These are phyloP conservation scores for Talaromyces sp. DNA, from an alignment of 2,329 filamentous ascomycete genomes.

Conservation along the genomic window DNA sequence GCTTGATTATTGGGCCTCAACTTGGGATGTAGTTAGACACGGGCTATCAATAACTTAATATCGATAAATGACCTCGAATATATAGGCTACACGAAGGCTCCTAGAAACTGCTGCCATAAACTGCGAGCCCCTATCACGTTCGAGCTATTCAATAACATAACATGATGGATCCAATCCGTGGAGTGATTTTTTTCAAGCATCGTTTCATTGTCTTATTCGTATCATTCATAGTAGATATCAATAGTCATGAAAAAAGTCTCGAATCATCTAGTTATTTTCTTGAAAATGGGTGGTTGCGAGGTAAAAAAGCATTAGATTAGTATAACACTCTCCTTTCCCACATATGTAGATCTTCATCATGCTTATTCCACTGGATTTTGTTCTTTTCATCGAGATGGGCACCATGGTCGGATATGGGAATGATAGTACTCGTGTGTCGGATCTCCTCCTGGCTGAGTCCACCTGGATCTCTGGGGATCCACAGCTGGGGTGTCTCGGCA, in stretches of 20 bases:
- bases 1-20: neutral
- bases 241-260: neutral
- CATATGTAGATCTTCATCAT: slow-evolving; percentile 55
- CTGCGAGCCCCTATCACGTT: neutral
- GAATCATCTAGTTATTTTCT: neutral
- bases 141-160: neutral
- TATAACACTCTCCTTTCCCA: slow-evolving; percentile 54
- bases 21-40: neutral
- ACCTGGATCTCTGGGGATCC: slow-evolving; percentile 74
- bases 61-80: neutral
- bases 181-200: neutral
- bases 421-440: slow-evolving; percentile 65
- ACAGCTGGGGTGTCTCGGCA: slow-evolving; percentile 62
- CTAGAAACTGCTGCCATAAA: neutral
- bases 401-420: slow-evolving; percentile 75
- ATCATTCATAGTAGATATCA: neutral
- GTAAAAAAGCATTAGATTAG: slow-evolving; percentile 23
- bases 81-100: neutral
- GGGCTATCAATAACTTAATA: neutral
- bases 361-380: slow-evolving; percentile 60
- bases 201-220: neutral
- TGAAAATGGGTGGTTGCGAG: neutral
- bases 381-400: slow-evolving; percentile 69
- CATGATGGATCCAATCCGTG: neutral
- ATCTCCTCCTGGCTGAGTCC: slow-evolving; percentile 75